Conservation (phyloP, 140 eudicot genomes). For the Ambrosia hybrid region DNA sequence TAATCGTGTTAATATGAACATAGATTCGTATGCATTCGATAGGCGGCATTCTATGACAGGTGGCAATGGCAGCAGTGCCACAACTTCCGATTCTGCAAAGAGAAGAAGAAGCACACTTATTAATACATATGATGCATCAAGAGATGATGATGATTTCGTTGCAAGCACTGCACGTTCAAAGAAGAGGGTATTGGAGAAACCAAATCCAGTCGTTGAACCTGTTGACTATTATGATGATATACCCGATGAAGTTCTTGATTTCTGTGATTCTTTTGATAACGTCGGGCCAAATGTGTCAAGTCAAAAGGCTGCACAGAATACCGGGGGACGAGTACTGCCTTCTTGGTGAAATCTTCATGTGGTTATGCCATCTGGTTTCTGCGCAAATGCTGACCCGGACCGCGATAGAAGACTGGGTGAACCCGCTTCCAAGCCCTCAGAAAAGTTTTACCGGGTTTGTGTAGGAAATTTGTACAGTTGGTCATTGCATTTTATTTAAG, state of each 20-base stretch:
- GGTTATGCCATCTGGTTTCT: not conserved
- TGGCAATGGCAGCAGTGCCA: conserved; percentile 45
- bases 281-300: conserved; percentile 22
- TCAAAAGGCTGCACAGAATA: conserved; percentile 23
- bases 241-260: conserved; percentile 43
- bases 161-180: conserved; percentile 74
- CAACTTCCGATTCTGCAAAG: conserved; percentile 60
- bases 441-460: not conserved
- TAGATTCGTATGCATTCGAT: conserved; percentile 22
- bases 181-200: conserved; percentile 50
- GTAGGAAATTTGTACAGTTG: conserved; percentile 29
- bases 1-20: conserved; percentile 17
- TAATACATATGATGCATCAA: conserved; percentile 25
- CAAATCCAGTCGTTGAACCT: conserved; percentile 17
- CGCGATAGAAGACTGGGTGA: conserved; percentile 22
- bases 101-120: conserved; percentile 49
- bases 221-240: conserved; percentile 30
- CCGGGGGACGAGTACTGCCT: conserved; percentile 62
- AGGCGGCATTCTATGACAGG: conserved; percentile 11
- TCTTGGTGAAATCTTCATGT: conserved; percentile 43
- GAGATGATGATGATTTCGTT: conserved; percentile 38
- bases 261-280: conserved; percentile 32
- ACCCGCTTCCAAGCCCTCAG: conserved; percentile 3
- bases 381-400: conserved; percentile 11
- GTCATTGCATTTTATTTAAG: conserved; percentile 19